phyloP scores from a whole-genome alignment of 306 rosid genomes.

The Vigna nakashimae region DNA sequence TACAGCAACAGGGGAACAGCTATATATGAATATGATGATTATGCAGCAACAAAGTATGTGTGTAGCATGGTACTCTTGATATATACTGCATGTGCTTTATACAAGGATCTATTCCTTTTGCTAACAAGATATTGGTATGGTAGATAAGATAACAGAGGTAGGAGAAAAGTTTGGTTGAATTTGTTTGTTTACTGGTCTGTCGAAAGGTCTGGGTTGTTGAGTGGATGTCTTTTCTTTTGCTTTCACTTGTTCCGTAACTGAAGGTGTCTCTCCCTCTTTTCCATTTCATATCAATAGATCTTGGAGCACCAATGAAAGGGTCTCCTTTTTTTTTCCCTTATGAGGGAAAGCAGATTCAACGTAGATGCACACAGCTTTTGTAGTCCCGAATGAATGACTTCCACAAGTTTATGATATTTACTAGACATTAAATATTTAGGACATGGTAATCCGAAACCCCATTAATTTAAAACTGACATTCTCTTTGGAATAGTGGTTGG shows the following conservation, averaged over 20 bases:
- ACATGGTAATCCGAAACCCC: constrained; percentile 38
- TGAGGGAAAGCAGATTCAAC: constrained; percentile 47
- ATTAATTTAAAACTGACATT: constrained; percentile 37
- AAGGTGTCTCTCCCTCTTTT: constrained; percentile 62
- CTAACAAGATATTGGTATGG: constrained; percentile 36
- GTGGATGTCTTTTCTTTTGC: constrained; percentile 56
- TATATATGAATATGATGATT: constrained; percentile 36
- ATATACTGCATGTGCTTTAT: constrained; percentile 29
- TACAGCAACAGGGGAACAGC: constrained; percentile 27
- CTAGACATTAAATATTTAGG: constrained; percentile 27
- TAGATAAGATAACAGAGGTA: constrained; percentile 38
- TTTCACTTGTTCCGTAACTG: constrained; percentile 55
- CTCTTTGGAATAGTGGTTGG: constrained; percentile 35
- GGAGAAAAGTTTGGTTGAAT: constrained; percentile 31
- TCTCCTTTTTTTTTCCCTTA: constrained; percentile 40
- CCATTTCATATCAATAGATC: constrained; percentile 54
- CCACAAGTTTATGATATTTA: constrained; percentile 46
- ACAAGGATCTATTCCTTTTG: constrained; percentile 44
- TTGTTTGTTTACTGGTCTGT: constrained; percentile 22
- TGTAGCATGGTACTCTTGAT: constrained; percentile 16
- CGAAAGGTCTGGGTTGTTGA: constrained; percentile 30
- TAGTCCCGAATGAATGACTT: constrained; percentile 47
- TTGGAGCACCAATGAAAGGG: constrained; percentile 62
- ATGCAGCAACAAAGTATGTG: constrained; percentile 24
- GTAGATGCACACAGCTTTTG: constrained; percentile 40